Base-by-base conservation (phyloP, 208 protist genomes). In the Wallacemonas sp. region DNA sequence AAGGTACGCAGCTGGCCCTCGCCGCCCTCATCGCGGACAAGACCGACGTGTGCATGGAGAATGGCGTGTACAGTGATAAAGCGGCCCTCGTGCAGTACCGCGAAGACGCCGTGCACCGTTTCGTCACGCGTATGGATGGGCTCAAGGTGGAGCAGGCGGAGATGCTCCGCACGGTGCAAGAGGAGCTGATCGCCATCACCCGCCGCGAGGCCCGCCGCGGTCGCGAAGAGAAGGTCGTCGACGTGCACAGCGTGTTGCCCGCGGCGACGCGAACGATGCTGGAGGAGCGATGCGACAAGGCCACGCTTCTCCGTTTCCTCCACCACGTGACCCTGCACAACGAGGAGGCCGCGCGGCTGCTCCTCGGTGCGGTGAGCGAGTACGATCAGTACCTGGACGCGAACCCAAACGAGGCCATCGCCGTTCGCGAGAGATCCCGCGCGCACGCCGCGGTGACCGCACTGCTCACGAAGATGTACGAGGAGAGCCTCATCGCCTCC, bases 121-220 rank as follows among this genome's bases (percentile, higher is more conserved):
- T 71, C 66, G 82, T 83, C 68, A 77, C 73, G 3, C 54, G 68
- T 15, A 84, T 86, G 77, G 82, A 86, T 41, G 75, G 67, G 9
- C 41, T 68, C 49, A 55, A 60, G 26, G 71, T 79, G 31, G 87
- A 90, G 65, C 83, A 93, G 67, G 78, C 75, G 0, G 72, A 67
- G 33, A 58, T 93, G 26, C 80, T 93, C 60, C 81, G 79, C 33
- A 61, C 82, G 44, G 79, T 86, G 15, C 84, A 83, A 36, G 56
- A 83, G 26, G 68, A 59, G 12, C 51, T 90, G n/a, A 38, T 71
- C 31, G 15, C 68, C 1, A 51, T 90, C 12, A 88, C 80, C 78
- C 38, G 39, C 66, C 59, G 46, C 28, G 51, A 46, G 60, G 65
- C 27, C 60, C 53, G n/a, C 3, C 27, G 19, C 28, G 77, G 81